A percentile compares a stretch with the other conserved stretches of the same genome.
Evolutionary conservation across 345 rosid genomes (phyloP).

Genomic region (Geranium rotundifolium): DNA sequence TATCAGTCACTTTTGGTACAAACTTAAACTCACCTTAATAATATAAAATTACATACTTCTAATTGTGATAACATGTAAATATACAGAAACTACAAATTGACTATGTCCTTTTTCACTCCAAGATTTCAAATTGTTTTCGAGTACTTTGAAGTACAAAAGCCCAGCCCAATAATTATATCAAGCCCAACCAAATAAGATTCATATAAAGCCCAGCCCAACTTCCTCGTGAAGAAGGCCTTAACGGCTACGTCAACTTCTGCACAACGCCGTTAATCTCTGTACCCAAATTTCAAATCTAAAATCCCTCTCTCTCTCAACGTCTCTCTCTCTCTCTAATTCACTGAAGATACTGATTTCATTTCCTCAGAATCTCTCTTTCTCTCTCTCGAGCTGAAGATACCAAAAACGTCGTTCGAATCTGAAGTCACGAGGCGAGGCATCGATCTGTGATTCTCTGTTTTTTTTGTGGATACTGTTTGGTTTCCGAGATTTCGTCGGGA

Average conservation of each 20-base stretch:
- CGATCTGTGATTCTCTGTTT: background rate
- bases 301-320: background rate
- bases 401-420: background rate
- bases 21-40: no score
- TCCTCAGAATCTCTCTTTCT: background rate
- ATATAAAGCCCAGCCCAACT: background rate
- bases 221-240: background rate
- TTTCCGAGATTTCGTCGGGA: background rate
- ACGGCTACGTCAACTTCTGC: background rate
- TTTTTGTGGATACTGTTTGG: background rate
- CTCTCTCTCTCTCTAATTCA: background rate
- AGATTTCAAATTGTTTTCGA: no score
- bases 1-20: no score
- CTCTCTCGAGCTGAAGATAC: background rate
- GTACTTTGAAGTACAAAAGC: no score
- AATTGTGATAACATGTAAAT: no score
- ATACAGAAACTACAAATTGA: no score
- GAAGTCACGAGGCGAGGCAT: background rate
- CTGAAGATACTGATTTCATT: background rate
- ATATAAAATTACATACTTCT: no score
- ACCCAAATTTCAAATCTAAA: background rate
- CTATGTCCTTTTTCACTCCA: no score
- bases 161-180: no score
- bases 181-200: no score
- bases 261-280: background rate